Evolutionary conservation across 2,329 filamentous ascomycete genomes (phyloP).

Genomic region (Boeremia exigua): DNA sequence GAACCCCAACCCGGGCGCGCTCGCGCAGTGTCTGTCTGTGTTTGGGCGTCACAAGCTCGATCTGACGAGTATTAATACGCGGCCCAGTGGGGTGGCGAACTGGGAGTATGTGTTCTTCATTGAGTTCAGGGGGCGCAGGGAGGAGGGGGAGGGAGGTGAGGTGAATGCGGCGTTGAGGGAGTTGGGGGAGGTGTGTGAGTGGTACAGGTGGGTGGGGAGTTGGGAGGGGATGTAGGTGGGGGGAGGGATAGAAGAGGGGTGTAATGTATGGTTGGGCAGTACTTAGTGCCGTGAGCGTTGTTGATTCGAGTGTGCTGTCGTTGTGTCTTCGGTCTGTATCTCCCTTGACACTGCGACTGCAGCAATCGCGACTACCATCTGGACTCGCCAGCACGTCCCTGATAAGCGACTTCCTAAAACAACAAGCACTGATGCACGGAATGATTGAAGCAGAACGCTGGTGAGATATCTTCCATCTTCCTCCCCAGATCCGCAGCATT

Average conservation of each 20-base stretch:
- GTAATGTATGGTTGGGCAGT: background rate
- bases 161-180: constrained; percentile 67
- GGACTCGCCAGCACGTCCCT: background rate
- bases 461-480: too few species aligned
- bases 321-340: too few species aligned
- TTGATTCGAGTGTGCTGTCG: too few species aligned
- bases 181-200: constrained; percentile 64
- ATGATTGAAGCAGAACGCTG: too few species aligned
- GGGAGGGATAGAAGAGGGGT: background rate
- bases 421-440: background rate
- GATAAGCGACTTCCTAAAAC: background rate
- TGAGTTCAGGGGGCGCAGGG: constrained; percentile 75
- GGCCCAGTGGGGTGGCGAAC: constrained; percentile 74
- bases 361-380: background rate
- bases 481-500: background rate
- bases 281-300: background rate
- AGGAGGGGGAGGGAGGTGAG: constrained; percentile 62
- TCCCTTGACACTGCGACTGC: too few species aligned
- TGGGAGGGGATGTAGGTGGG: constrained; percentile 52
- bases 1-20: constrained; percentile 77
- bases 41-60: constrained; percentile 79
- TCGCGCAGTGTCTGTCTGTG: constrained; percentile 79
- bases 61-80: constrained; percentile 86
- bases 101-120: constrained; percentile 97
- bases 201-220: constrained; percentile 73